Percentiles rank a stretch among this genome's conserved stretches.
These are phyloP conservation scores for Neckera pumila DNA, from an alignment of 225 moss, liverwort and hornwort species.

Conservation along the genomic window DNA sequence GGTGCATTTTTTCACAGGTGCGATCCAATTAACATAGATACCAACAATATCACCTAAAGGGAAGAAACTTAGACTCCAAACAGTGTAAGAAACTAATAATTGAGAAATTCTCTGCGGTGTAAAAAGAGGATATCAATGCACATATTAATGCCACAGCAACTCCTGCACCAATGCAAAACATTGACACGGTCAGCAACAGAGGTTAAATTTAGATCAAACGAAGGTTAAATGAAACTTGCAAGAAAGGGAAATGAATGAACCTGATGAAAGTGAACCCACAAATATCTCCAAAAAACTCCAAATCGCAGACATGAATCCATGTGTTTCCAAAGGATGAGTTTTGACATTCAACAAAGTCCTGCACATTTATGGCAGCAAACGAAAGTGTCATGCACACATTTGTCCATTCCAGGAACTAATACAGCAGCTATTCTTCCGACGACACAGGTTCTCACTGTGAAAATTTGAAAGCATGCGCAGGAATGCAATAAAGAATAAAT, in stretches of 20 bases:
- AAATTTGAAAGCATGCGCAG: neutral
- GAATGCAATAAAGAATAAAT: neutral
- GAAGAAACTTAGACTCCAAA: neutral
- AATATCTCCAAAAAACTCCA: slow-evolving; percentile 98
- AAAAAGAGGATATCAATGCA: slow-evolving; percentile 77
- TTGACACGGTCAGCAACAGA: slow-evolving; percentile 9
- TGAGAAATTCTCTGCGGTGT: neutral
- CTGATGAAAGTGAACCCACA: slow-evolving; percentile 88
- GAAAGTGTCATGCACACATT: neutral
- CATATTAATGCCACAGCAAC: slow-evolving; percentile 87
- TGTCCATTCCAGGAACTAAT: neutral
- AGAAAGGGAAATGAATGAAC: slow-evolving; percentile 1
- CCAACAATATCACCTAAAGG: neutral
- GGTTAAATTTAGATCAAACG: neutral
- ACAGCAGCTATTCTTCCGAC: neutral
- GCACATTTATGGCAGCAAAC: neutral
- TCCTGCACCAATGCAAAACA: slow-evolving; percentile 48
- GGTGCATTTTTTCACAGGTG: neutral
- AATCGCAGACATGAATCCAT: slow-evolving; percentile 57
- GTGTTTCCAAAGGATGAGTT: slow-evolving; percentile 61
- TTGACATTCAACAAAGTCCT: slow-evolving; percentile 90
- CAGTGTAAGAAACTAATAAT: neutral
- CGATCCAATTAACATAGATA: neutral
- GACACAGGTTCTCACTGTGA: neutral
- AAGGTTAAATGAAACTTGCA: neutral